Conservation (phyloP, 306 rosid genomes). For the Glycyrrhiza uralensis region DNA sequence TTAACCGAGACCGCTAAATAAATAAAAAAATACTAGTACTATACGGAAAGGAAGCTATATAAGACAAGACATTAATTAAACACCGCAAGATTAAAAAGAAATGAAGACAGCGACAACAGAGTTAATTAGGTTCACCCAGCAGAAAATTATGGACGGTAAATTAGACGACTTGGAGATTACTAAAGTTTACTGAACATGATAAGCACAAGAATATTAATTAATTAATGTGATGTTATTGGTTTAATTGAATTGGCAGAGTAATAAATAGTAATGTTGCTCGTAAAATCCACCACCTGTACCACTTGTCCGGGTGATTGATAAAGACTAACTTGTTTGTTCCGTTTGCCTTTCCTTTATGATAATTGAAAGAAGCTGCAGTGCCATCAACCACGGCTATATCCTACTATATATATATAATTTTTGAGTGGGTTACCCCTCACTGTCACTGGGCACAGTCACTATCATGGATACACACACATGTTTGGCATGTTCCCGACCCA, state of each 20-base stretch:
- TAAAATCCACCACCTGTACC: constrained; percentile 14
- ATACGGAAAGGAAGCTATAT: neutral
- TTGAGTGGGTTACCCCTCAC: neutral
- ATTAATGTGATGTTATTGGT: neutral
- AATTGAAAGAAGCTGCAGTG: neutral
- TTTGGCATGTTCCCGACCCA: constrained; percentile 10
- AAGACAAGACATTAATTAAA: neutral
- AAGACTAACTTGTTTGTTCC: neutral
- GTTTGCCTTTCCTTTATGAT: neutral
- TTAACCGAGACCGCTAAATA: neutral
- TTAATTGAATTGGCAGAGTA: neutral
- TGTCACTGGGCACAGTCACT: neutral
- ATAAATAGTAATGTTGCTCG: too few species aligned
- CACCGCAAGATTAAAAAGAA: neutral
- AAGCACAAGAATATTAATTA: neutral
- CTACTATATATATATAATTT: too few species aligned
- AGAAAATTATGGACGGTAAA: neutral
- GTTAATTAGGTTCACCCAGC: neutral
- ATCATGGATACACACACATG: neutral
- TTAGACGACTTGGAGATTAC: neutral
- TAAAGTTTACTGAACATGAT: neutral
- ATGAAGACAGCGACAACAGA: neutral
- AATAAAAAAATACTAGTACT: neutral
- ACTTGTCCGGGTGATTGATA: neutral
- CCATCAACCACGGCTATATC: neutral